A percentile compares a stretch with the other conserved stretches of the same genome.
Conservation (phyloP, 2,329 filamentous ascomycete species). For the Colletotrichum sp. region DNA sequence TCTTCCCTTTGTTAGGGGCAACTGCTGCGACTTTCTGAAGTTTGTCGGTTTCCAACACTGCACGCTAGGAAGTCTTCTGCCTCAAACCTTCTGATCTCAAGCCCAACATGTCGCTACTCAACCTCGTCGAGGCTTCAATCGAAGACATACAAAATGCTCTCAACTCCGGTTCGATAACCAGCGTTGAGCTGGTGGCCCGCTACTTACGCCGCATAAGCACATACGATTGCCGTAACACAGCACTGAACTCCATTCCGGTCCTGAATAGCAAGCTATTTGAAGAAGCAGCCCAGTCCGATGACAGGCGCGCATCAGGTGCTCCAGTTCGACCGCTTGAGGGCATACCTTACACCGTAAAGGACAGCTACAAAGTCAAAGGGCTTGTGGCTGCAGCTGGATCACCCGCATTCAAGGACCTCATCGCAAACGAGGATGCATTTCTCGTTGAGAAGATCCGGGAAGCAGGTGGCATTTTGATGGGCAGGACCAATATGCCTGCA, state of each 20-base stretch:
- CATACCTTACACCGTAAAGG: constrained; percentile 63
- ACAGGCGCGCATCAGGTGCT: constrained; percentile 22
- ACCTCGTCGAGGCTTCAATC: constrained; percentile 30
- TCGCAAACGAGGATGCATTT: constrained; percentile 57
- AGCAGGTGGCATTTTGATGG: constrained; percentile 56
- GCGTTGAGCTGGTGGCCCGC: constrained; percentile 30
- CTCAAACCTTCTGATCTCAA: neutral
- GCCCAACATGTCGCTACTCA: neutral
- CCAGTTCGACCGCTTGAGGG: constrained; percentile 47
- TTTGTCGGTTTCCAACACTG: neutral
- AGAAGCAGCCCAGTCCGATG: constrained; percentile 32
- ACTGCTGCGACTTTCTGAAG: neutral
- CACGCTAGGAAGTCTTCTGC: neutral
- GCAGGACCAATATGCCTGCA: constrained; percentile 62
- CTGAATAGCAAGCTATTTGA: constrained; percentile 27
- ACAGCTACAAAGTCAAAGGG: constrained; percentile 58
- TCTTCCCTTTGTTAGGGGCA: neutral
- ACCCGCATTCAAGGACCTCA: constrained; percentile 54
- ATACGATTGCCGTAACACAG: constrained; percentile 27
- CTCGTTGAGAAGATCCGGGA: constrained; percentile 51
- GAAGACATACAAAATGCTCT: constrained; percentile 27
- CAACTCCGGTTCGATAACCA: constrained; percentile 21
- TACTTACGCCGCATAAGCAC: constrained; percentile 28
- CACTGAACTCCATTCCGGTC: constrained; percentile 30
- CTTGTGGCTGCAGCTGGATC: constrained; percentile 60